Conservation (phyloP, 345 rosid genomes). For the Kernera saxatilis region DNA sequence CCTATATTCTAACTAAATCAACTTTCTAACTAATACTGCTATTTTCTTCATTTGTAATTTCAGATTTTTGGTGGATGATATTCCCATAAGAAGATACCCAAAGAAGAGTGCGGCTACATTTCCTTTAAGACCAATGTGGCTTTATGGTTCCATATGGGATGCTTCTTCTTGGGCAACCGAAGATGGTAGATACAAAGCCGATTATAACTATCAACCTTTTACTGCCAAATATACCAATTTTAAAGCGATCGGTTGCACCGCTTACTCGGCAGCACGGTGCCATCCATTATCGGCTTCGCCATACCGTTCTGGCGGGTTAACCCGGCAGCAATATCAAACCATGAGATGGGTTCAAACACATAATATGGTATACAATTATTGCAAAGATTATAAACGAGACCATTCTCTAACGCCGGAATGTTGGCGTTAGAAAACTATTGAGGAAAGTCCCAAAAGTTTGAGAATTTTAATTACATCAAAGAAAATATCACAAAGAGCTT, state of each 20-base stretch:
- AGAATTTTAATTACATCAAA: background rate
- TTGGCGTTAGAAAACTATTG: conserved; percentile 20
- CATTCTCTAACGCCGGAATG: conserved; percentile 90
- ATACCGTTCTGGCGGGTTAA: conserved; percentile 60
- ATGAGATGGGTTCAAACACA: conserved; percentile 82
- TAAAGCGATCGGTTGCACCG: conserved; percentile 74
- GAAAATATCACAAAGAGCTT: background rate
- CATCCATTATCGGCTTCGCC: conserved; percentile 68
- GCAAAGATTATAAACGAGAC: conserved; percentile 70
- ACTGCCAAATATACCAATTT: conserved; percentile 67
- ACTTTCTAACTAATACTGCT: background rate
- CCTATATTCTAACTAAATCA: background rate
- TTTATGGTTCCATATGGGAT: conserved; percentile 97
- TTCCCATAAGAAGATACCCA: conserved; percentile 88
- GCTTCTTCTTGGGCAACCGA: conserved; percentile 99
- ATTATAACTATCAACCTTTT: conserved; percentile 84
- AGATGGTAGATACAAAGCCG: conserved; percentile 90
- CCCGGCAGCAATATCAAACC: conserved; percentile 49
- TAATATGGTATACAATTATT: conserved; percentile 69
- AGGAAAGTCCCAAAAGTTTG: background rate
- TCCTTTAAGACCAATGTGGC: conserved; percentile 94
- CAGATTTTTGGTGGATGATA: conserved; percentile 93
- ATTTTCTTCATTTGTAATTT: background rate
- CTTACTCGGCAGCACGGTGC: conserved; percentile 57
- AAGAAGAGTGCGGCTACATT: conserved; percentile 70